Conservation (phyloP, 2,329 filamentous ascomycete genomes). For the Spiromastix sp. region DNA sequence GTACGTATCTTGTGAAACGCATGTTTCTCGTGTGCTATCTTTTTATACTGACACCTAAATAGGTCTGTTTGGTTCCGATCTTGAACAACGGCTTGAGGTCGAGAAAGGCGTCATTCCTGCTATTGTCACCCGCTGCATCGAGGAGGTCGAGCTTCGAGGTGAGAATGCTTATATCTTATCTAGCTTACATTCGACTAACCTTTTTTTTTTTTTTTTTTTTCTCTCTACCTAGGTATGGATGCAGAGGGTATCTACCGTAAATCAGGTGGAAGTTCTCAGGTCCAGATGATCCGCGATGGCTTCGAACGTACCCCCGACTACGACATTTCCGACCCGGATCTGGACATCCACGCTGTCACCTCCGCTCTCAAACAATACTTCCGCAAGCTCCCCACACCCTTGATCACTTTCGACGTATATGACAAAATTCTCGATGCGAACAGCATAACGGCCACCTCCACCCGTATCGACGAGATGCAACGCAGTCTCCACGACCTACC, state of each 20-base stretch:
- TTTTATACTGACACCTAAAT: neutral
- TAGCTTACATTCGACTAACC: neutral
- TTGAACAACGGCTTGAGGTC: slow-evolving; percentile 73
- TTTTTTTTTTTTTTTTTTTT: neutral
- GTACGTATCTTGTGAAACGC: slow-evolving; percentile 22
- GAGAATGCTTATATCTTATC: slow-evolving; percentile 10
- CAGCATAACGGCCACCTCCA: slow-evolving; percentile 53
- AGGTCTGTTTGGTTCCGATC: slow-evolving; percentile 74
- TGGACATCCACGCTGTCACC: slow-evolving; percentile 94
- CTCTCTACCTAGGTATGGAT: slow-evolving; percentile 57
- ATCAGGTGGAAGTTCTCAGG: slow-evolving; percentile 83
- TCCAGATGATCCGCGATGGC: slow-evolving; percentile 80
- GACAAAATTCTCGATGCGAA: slow-evolving; percentile 66
- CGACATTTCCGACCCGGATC: slow-evolving; percentile 84
- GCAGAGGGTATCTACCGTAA: slow-evolving; percentile 97
- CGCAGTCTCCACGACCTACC: slow-evolving; percentile 70
- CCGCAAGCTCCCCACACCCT: slow-evolving; percentile 76
- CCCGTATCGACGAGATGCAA: slow-evolving; percentile 61
- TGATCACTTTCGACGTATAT: slow-evolving; percentile 89
- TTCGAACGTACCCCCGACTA: slow-evolving; percentile 73
- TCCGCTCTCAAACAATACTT: slow-evolving; percentile 97
- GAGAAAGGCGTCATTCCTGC: slow-evolving; percentile 83
- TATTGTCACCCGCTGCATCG: slow-evolving; percentile 86
- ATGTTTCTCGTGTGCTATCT: neutral
- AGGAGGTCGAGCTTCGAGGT: slow-evolving; percentile 89